Evolutionary conservation across 2,329 filamentous ascomycete genomes (phyloP).

Genomic region (Penicillium sp.): DNA sequence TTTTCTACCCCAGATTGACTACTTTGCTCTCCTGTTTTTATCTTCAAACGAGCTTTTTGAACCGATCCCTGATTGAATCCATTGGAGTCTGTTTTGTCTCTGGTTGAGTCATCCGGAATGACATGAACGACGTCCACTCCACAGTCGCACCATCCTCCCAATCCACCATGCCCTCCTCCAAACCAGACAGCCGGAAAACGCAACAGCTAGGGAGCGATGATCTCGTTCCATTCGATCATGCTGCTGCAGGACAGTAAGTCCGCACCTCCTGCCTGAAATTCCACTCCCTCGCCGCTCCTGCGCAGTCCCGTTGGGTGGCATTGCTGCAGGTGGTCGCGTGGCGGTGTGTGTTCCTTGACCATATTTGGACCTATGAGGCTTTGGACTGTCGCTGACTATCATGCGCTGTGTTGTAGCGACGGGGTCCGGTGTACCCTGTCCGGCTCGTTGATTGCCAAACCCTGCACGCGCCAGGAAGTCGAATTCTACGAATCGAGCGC

Average conservation of each 20-base stretch:
- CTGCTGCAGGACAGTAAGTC: slow-evolving; percentile 55
- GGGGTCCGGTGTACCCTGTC: slow-evolving; percentile 84
- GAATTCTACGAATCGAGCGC: slow-evolving; percentile 82
- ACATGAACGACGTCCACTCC: slow-evolving; percentile 4
- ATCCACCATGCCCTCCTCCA: slow-evolving; percentile 39
- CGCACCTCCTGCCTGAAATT: neutral
- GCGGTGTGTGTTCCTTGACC: neutral
- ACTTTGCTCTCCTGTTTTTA: neutral
- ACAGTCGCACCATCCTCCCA: slow-evolving; percentile 7
- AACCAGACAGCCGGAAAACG: slow-evolving; percentile 38
- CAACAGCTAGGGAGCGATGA: slow-evolving; percentile 43
- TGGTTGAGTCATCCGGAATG: slow-evolving; percentile 22
- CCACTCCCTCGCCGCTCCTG: slow-evolving; percentile 15
- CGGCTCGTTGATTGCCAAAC: slow-evolving; percentile 90
- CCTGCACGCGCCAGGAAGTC: slow-evolving; percentile 83
- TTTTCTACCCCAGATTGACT: neutral
- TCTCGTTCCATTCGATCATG: slow-evolving; percentile 51
- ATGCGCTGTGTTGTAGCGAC: slow-evolving; percentile 61
- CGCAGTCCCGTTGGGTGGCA: neutral
- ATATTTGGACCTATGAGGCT: neutral
- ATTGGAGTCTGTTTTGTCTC: neutral
- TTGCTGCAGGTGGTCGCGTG: slow-evolving; percentile 5
- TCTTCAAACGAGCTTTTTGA: neutral
- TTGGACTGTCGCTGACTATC: slow-evolving; percentile 7
- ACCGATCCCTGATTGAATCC: neutral